A percentile compares a stretch with the other conserved stretches of the same genome.
Evolutionary conservation across 2,329 filamentous ascomycete species (phyloP).

Genomic region (Lecanosticta acicola): DNA sequence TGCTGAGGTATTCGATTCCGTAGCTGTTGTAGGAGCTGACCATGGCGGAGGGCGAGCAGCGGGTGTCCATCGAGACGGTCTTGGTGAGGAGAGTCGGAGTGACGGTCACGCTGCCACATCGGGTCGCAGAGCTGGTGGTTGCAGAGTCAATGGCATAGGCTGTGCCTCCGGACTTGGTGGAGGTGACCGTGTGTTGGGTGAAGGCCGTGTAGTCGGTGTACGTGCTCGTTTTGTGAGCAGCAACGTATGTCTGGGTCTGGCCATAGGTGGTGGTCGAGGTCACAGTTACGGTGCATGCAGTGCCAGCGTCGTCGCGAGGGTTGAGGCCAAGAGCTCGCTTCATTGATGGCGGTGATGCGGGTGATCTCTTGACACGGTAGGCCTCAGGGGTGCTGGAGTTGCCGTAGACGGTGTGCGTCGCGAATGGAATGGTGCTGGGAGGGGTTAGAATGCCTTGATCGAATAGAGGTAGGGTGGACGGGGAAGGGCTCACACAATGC

Average conservation of each 20-base stretch:
- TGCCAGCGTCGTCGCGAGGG: slow-evolving; percentile 15
- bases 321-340: slow-evolving; percentile 19
- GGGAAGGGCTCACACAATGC: slow-evolving; percentile 25
- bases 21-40: slow-evolving; percentile 24
- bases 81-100: slow-evolving; percentile 16
- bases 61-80: slow-evolving; percentile 27
- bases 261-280: slow-evolving; percentile 29
- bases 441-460: too few species aligned
- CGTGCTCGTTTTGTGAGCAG: slow-evolving; percentile 24
- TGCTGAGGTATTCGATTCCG: slow-evolving; percentile 25
- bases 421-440: slow-evolving; percentile 10
- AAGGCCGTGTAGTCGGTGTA: slow-evolving; percentile 28
- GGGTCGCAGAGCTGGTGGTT: slow-evolving; percentile 16
- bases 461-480: too few species aligned
- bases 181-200: slow-evolving; percentile 27
- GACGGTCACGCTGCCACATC: slow-evolving; percentile 22
- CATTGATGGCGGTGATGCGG: slow-evolving; percentile 1
- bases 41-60: slow-evolving; percentile 30
- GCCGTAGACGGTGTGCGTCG: slow-evolving; percentile 23
- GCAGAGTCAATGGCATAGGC: slow-evolving; percentile 29
- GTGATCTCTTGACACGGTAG: too few species aligned
- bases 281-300: slow-evolving; percentile 24
- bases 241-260: slow-evolving; percentile 25
- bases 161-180: slow-evolving; percentile 26
- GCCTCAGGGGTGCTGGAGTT: background rate